Conservation (phyloP, 2,329 filamentous ascomycete species). For the Cladosporium colombiae region DNA sequence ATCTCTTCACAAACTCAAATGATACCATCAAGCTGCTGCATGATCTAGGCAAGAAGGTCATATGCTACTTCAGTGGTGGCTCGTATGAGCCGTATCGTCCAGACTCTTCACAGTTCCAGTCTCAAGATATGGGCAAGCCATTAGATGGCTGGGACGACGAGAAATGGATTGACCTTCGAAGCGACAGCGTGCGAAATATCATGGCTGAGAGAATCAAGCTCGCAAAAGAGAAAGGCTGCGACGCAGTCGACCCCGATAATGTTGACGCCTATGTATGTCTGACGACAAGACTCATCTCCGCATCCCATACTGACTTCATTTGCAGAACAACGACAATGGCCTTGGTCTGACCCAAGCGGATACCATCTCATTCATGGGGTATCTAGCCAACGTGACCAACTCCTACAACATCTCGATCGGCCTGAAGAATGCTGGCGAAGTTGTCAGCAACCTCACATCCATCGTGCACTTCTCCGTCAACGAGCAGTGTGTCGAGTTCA, state of each 20-base stretch:
- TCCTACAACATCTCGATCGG: conserved; percentile 61
- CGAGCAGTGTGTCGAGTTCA: conserved; percentile 65
- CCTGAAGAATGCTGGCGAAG: conserved; percentile 67
- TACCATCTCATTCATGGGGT: conserved; percentile 61
- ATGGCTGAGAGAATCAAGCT: conserved; percentile 63
- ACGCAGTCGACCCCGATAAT: conserved; percentile 41
- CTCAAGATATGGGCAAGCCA: conserved; percentile 57
- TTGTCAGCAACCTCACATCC: conserved; percentile 55
- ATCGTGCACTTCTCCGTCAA: conserved; percentile 67
- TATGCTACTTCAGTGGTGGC: conserved; percentile 76
- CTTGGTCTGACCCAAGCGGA: conserved; percentile 59
- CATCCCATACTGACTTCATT: neutral
- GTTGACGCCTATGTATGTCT: conserved; percentile 26
- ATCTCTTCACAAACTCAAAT: conserved; percentile 56
- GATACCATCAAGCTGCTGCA: conserved; percentile 53
- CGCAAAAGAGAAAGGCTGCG: conserved; percentile 49
- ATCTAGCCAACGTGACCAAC: conserved; percentile 59
- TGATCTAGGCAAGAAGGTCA: conserved; percentile 58
- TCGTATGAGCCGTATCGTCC: conserved; percentile 65
- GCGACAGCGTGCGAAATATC: conserved; percentile 60
- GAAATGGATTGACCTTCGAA: conserved; percentile 64
- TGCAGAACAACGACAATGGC: conserved; percentile 40
- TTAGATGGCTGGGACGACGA: conserved; percentile 68
- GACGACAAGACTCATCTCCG: neutral
- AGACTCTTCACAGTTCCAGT: conserved; percentile 58